Evolutionary conservation across 495 filamentous ascomycete genomes (phyloP).

Genomic region (Extremus antarcticus): DNA sequence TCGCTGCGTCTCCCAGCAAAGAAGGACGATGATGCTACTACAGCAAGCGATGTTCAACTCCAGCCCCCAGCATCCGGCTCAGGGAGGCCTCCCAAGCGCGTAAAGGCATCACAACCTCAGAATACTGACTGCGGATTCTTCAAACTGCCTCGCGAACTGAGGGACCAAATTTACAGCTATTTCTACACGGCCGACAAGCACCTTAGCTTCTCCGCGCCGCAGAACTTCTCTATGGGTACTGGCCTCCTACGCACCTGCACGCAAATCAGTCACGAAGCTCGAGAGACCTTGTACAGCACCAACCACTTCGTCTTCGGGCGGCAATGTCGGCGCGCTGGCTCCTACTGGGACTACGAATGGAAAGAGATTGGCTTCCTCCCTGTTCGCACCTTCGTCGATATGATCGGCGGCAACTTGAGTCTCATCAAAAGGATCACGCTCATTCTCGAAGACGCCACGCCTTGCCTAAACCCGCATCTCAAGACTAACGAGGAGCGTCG

Average conservation of each 20-base stretch:
- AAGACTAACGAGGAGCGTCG: conserved; percentile 21
- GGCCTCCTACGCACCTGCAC: conserved; percentile 30
- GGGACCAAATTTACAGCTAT: conserved; percentile 29
- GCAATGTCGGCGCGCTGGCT: conserved; percentile 4
- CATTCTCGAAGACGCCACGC: conserved; percentile 23
- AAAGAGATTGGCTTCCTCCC: conserved; percentile 29
- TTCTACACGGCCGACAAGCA: conserved; percentile 18
- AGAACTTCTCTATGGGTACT: conserved; percentile 25
- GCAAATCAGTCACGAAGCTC: conserved; percentile 27
- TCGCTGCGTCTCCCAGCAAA: too few species aligned
- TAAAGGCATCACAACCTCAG: neutral
- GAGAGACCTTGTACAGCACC: conserved; percentile 29
- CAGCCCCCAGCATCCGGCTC: too few species aligned
- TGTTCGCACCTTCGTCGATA: conserved; percentile 23
- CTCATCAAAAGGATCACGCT: conserved; percentile 22
- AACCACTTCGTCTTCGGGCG: conserved; percentile 30
- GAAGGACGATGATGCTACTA: too few species aligned
- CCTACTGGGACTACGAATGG: conserved; percentile 20
- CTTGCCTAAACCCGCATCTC: conserved; percentile 21
- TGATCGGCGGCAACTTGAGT: conserved; percentile 24
- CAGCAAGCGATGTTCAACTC: too few species aligned
- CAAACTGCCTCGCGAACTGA: conserved; percentile 30
- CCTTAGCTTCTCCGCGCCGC: conserved; percentile 16
- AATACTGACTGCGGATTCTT: conserved; percentile 14
- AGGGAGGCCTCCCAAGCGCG: too few species aligned